A percentile compares a stretch with the other conserved stretches of the same genome.
Conservation (phyloP, 441 rosid genomes). For the Biscutella laevigata region DNA sequence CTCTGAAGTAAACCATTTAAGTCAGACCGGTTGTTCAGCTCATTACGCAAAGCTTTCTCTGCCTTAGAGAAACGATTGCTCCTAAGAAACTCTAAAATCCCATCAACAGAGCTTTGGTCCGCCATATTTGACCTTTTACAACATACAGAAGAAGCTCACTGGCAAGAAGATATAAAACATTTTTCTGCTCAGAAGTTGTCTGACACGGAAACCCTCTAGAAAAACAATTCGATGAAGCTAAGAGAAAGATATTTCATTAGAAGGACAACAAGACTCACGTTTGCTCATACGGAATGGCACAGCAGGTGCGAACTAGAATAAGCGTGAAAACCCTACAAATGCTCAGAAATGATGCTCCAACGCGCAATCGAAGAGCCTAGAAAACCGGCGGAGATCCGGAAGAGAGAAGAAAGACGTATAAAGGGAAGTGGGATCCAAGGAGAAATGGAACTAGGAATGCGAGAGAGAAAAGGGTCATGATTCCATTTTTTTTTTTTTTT, state of each 20-base stretch:
- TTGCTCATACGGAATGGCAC: constrained; percentile 15
- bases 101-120: constrained; percentile 57
- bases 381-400: constrained; percentile 17
- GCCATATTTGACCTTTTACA: constrained; percentile 41
- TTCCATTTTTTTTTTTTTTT: too few species aligned
- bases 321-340: neutral
- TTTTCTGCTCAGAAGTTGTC: neutral
- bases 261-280: constrained; percentile 17
- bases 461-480: too few species aligned
- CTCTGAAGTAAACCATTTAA: constrained; percentile 64
- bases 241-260: neutral
- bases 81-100: constrained; percentile 68
- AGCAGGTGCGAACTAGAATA: constrained; percentile 12
- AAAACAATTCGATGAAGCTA: constrained; percentile 16
- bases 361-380: constrained; percentile 18
- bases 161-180: constrained; percentile 15
- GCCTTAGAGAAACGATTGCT: constrained; percentile 73
- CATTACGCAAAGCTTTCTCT: constrained; percentile 88
- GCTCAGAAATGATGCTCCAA: constrained; percentile 15
- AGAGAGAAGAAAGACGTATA: too few species aligned
- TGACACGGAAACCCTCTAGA: constrained; percentile 20
- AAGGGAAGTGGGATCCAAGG: too few species aligned
- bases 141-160: too few species aligned
- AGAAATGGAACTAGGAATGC: too few species aligned
- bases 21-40: constrained; percentile 62